Base-by-base conservation (phyloP, 2,329 filamentous ascomycete species). In the Chrysoporthe puriensis region DNA sequence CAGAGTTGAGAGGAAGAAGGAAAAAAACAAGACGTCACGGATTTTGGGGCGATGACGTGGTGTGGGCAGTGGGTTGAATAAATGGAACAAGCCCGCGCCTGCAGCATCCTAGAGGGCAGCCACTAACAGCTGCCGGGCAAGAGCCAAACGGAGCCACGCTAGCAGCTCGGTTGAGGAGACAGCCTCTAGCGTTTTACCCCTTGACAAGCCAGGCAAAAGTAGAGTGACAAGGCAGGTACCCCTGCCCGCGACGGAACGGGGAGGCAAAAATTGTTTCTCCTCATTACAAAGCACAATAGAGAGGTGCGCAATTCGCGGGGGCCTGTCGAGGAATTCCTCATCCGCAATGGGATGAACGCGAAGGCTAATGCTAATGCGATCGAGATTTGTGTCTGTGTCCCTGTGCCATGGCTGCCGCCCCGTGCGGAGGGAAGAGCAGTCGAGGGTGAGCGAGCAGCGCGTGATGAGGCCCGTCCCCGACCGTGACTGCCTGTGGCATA, bases 41-140 rank as follows among this genome's bases (percentile, higher is more conserved):
- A 64, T 60, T 42, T 65, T 68, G 66, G 68, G 67, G 66, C 68
- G 68, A 70, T 70, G 68, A 70, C 68, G 68, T 70, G 68, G 68
- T 69, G 65, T 67, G 68, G 68, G 68, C 64, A 64, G 64, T 69
- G 62, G 68, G 62, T 64, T 63, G 61, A 70, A 70, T 70, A 70
- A 70, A 70, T 68, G 68, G 62, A 65, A 66, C 67, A 63, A 62
- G 68, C 62, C 56, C 18, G 57, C 36, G 58, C 48, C 42, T 50
- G 59, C 66, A 43, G 57, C 16, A 42, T 57, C 36, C 36, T 16
- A 21, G 42, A 26, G 40, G 40, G 50, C 40, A 48, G 59, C 18
- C 59, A 66, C 65, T 68, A 68, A 70, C 68, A 68, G 16, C 52
- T 50, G 42, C 59, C 44, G 36, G 61, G 54, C 66, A 43, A 57